Evolutionary conservation across 306 rosid genomes (phyloP).

Genomic region (Carpinus fangiana): DNA sequence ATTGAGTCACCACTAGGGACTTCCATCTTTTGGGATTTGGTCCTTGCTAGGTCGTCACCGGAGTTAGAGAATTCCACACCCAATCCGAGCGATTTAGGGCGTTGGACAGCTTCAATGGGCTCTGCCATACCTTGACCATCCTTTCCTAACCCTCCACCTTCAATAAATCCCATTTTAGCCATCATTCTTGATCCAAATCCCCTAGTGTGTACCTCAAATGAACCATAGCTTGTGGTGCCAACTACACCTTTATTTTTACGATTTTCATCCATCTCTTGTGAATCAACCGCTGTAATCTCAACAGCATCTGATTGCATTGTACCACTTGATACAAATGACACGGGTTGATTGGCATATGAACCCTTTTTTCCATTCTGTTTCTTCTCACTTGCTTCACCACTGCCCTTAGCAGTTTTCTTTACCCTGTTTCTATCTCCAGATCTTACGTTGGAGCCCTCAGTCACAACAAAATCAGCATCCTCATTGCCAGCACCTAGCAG

Average conservation of each 20-base stretch:
- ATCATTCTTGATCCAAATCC: slow-evolving; percentile 95
- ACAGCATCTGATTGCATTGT: slow-evolving; percentile 48
- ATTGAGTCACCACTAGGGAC: slow-evolving; percentile 23
- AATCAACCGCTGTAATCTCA: slow-evolving; percentile 32
- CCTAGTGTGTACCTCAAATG: slow-evolving; percentile 88
- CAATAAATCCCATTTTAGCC: slow-evolving; percentile 94
- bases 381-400: slow-evolving; percentile 48
- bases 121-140: slow-evolving; percentile 74
- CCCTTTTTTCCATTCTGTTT: slow-evolving; percentile 43
- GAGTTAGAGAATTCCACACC: slow-evolving; percentile 66
- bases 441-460: slow-evolving; percentile 42
- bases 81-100: slow-evolving; percentile 94
- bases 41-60: slow-evolving; percentile 24
- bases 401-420: slow-evolving; percentile 49
- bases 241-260: slow-evolving; percentile 23
- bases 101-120: slow-evolving; percentile 75
- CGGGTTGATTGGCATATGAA: slow-evolving; percentile 66
- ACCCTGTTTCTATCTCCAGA: slow-evolving; percentile 40
- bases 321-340: slow-evolving; percentile 82
- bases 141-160: slow-evolving; percentile 86
- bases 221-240: slow-evolving; percentile 44
- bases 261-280: slow-evolving; percentile 40
- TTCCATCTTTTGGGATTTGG: not conserved
- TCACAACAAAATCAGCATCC: slow-evolving; percentile 67
- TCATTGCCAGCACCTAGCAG: slow-evolving; percentile 60